Evolutionary conservation across 805 yeast genomes (phyloP), one percentile per base, ranked within the genome.

Genomic region (Pichia exigua): DNA sequence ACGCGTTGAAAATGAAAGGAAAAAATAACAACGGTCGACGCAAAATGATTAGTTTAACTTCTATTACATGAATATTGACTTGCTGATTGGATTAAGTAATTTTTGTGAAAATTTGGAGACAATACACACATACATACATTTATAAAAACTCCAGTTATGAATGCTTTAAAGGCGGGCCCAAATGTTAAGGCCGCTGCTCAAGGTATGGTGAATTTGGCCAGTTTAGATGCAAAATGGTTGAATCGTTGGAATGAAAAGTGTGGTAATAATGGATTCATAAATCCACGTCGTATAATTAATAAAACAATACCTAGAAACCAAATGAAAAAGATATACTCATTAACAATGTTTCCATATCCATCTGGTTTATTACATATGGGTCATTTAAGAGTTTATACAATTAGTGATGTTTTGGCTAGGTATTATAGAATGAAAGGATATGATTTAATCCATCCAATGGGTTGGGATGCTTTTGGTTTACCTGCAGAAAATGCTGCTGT

Each of bases 401-500:
- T 94, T 30, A 82, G 91, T 59, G 99, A 94, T 66, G 85, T 82
- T 2, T 64, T 94, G 41, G 77, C 95, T 1, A 73, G 98, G 57
- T 92, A 78, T 65, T 78, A 87, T 57, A 73, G 94, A 56, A 76
- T 87, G 68, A 78, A 77, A 47, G 97, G 97, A 1, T 77, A 75
- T 58, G 70, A 82, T 40, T 96, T 92, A 15, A 73, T 92, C 2
- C 96, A 94, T 64, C 97, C 98, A 0, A 91, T 94, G 95, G 99
- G 99, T 0, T 94, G 97, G 97, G 99, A 94, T 72, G 96, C 98
- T 0, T 94, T 94, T 74, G 99, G 99, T 1, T 73, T 94, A 27
- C 99, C 99, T 0, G 99, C 99, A 0, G 99, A 94, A 65, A 94
- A 94, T 66, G 99, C 99, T 0, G 99, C 99, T 0, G 83, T 89